These are phyloP conservation scores for Podospora bellae-mahoneyi DNA, from an alignment of 495 filamentous ascomycete species.

Conservation along the genomic window DNA sequence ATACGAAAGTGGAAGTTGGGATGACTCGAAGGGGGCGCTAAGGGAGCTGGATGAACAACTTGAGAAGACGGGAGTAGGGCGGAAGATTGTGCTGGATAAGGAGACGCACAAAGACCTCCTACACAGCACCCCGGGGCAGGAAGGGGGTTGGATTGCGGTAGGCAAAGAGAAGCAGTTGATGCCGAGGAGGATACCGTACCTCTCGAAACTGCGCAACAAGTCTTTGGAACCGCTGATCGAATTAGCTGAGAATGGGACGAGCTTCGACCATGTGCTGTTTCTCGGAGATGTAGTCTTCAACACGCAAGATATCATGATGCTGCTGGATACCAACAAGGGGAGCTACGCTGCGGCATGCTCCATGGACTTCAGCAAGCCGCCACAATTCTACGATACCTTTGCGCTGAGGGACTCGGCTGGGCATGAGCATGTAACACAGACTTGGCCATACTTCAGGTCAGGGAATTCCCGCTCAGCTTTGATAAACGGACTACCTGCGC, in stretches of 20 bases:
- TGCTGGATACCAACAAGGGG: constrained; percentile 70
- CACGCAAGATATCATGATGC: constrained; percentile 60
- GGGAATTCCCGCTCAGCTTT: constrained; percentile 57
- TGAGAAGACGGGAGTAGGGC: constrained; percentile 49
- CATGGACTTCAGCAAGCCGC: constrained; percentile 68
- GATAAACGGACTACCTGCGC: constrained; percentile 53
- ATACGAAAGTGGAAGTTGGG: constrained; percentile 69
- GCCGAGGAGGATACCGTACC: constrained; percentile 62
- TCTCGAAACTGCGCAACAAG: constrained; percentile 60
- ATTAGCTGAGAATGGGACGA: constrained; percentile 44
- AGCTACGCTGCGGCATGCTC: constrained; percentile 79
- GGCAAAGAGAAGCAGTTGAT: constrained; percentile 44
- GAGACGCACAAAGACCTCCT: constrained; percentile 58
- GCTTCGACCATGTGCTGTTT: constrained; percentile 68
- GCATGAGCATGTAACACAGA: constrained; percentile 56
- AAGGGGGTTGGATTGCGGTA: constrained; percentile 57
- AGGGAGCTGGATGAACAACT: constrained; percentile 56
- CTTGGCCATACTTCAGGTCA: constrained; percentile 76
- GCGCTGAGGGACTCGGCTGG: constrained; percentile 71
- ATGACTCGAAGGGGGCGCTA: constrained; percentile 64
- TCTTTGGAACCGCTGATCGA: constrained; percentile 50
- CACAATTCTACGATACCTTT: constrained; percentile 78
- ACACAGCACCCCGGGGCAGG: constrained; percentile 36
- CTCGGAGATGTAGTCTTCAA: constrained; percentile 74
- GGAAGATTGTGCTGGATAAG: constrained; percentile 52